Evolutionary conservation across 768 basidiomycete species (phyloP).

Genomic region (Dioszegia aurantiaca): DNA sequence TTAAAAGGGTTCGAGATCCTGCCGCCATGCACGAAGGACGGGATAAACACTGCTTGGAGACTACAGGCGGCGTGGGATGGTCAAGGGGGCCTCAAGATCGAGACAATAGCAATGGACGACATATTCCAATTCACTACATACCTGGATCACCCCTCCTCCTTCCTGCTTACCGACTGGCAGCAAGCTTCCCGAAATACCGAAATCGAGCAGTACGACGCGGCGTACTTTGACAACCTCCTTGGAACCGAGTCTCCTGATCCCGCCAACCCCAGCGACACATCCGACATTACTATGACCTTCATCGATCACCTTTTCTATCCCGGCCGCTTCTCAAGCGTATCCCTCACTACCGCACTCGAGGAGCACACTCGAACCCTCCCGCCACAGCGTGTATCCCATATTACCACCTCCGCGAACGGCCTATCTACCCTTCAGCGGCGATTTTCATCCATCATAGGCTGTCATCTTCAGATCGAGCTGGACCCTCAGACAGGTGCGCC

Average conservation of each 20-base stretch:
- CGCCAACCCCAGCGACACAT: constrained; percentile 32
- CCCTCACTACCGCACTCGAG: constrained; percentile 75
- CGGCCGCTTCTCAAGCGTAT: constrained; percentile 78
- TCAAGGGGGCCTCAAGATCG: constrained; percentile 26
- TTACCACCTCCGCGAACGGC: constrained; percentile 57
- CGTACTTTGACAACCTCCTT: constrained; percentile 82
- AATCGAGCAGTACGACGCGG: constrained; percentile 54
- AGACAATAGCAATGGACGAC: constrained; percentile 35
- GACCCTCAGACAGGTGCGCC: constrained; percentile 76
- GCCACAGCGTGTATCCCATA: neutral
- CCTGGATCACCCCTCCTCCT: constrained; percentile 2
- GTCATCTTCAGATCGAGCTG: constrained; percentile 69
- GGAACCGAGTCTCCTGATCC: constrained; percentile 54
- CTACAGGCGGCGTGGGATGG: constrained; percentile 44
- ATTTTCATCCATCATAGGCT: constrained; percentile 80
- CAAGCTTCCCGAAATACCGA: constrained; percentile 20
- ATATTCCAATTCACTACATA: constrained; percentile 66
- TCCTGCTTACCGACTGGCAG: constrained; percentile 40
- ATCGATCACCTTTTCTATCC: constrained; percentile 79
- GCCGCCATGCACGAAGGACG: constrained; percentile 20
- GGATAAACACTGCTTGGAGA: constrained; percentile 32
- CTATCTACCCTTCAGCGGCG: constrained; percentile 65
- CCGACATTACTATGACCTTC: constrained; percentile 69
- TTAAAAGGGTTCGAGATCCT: constrained; percentile 39
- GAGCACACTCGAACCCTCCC: constrained; percentile 72